Evolutionary conservation across 2,329 filamentous ascomycete species (phyloP).

Genomic region (Claviceps pazoutovae): DNA sequence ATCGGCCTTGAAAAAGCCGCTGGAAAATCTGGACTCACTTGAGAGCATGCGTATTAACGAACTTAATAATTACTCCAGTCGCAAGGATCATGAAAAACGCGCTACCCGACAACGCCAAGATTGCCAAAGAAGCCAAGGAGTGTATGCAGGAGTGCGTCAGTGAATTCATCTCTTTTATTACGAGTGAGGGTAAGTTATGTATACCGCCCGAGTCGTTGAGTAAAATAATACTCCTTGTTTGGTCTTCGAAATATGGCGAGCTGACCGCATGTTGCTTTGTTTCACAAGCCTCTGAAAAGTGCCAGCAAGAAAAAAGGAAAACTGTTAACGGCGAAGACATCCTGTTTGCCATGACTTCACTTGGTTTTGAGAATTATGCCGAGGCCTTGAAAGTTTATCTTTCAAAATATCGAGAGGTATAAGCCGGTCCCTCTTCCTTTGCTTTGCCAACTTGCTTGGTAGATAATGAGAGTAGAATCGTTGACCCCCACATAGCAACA

Average conservation of each 20-base stretch:
- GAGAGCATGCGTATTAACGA: slow-evolving; percentile 70
- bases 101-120: slow-evolving; percentile 95
- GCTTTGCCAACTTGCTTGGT: background rate
- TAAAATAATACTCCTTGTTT: background rate
- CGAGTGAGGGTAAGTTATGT: slow-evolving; percentile 71
- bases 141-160: slow-evolving; percentile 99
- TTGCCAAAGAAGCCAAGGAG: slow-evolving; percentile 97
- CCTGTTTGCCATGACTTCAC: slow-evolving; percentile 94
- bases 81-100: slow-evolving; percentile 98
- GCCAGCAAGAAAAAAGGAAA: slow-evolving; percentile 97
- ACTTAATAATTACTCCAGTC: slow-evolving; percentile 73
- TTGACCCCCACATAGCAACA: slow-evolving; percentile 20
- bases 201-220: background rate
- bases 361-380: slow-evolving; percentile 97
- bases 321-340: slow-evolving; percentile 99
- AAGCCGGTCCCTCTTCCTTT: slow-evolving; percentile 15
- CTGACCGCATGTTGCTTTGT: slow-evolving; percentile 4
- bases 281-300: slow-evolving; percentile 81
- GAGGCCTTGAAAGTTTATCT: slow-evolving; percentile 97
- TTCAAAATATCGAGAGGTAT: slow-evolving; percentile 93
- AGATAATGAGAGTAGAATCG: background rate
- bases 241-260: background rate
- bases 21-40: slow-evolving; percentile 32
- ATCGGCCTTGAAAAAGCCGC: slow-evolving; percentile 36
- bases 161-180: slow-evolving; percentile 99